A percentile compares a stretch with the other conserved stretches of the same genome.
These are phyloP conservation scores for Monosporascus sp. DNA, from an alignment of 2,329 filamentous ascomycete species.

Conservation along the genomic window DNA sequence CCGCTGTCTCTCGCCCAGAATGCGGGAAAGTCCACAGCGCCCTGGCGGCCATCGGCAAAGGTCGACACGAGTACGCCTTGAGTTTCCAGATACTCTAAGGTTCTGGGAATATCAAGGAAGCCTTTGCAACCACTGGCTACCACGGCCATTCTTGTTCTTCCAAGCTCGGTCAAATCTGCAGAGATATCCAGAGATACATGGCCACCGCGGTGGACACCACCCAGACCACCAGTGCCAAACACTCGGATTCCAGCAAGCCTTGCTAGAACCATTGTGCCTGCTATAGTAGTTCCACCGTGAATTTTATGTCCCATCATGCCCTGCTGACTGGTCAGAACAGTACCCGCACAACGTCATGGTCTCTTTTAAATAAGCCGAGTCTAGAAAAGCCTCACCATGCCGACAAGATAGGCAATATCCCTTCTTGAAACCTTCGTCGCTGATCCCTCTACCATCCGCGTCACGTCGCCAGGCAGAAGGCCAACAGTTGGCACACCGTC, in stretches of 20 bases:
- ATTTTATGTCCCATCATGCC: constrained; percentile 61
- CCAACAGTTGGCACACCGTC: constrained; percentile 80
- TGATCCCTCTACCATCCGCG: constrained; percentile 62
- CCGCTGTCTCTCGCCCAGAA: constrained; percentile 92
- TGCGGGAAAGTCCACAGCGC: constrained; percentile 77
- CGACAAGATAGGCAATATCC: constrained; percentile 77
- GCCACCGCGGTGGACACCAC: constrained; percentile 87
- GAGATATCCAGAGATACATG: constrained; percentile 89
- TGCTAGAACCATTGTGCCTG: constrained; percentile 88
- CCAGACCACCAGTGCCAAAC: constrained; percentile 91
- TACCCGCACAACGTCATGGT: neutral
- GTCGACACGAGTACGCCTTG: constrained; percentile 79
- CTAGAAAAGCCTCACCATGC: constrained; percentile 53
- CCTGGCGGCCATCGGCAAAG: constrained; percentile 75
- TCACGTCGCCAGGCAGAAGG: constrained; percentile 65
- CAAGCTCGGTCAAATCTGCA: constrained; percentile 90
- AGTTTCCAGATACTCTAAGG: constrained; percentile 70
- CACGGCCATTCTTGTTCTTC: constrained; percentile 81
- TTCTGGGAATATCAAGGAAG: constrained; percentile 87
- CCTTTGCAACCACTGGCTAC: constrained; percentile 91
- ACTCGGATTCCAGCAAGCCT: constrained; percentile 82
- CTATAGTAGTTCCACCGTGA: constrained; percentile 88
- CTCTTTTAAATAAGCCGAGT: constrained; percentile 1
- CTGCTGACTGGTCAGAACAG: constrained; percentile 30
- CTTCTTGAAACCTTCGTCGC: constrained; percentile 82